Evolutionary conservation across 345 rosid genomes (phyloP), one percentile per base, ranked within the genome.

Genomic region (Heritiera littoralis): DNA sequence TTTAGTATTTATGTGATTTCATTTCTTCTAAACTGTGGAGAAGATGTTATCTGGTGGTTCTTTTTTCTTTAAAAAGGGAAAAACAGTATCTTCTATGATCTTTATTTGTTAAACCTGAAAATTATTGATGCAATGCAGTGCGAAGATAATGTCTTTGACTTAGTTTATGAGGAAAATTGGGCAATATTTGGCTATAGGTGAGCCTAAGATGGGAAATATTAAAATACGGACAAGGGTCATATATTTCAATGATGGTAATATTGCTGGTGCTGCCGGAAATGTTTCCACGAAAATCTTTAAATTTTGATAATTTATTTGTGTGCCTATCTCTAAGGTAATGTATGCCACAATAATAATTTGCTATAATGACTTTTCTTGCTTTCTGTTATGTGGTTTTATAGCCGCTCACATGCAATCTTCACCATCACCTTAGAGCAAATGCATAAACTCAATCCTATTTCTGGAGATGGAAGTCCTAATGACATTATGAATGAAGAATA

Each of bases 361-460:
- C 23, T 18, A n/a, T 56, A 56, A 18, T 56, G 61, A 56, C 11
- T 7, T 17, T 18, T 7, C n/a, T 56, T 56, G 3, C 20, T 17
- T 18, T 56, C 20, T n/a, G 23, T 60, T 74, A 20, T 88, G 66
- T 80, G 72, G 46, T 64, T 73, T 9, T 82, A 81, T 83, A 96
- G 99, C 87, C 99, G 99, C 76, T 96, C 99, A 74, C 99, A 96
- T 90, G 99, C 99, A 46, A 96, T 96, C 82, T 96, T 96, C 85
- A 96, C 98, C 81, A 92, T 96, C 88, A 92, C 97, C 30, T 83
- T 96, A 81, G 98, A 96, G 95, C 98, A 94, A 85, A 91, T 96
- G 94, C 93, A 86, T 17, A 94, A 92, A 86, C 85, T 86, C 81
- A 88, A 85, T 84, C 89, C 95, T 68, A 79, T 86, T 80, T 79